Base-by-base conservation (phyloP, 495 filamentous ascomycete species). In the Bacidia rubella region DNA sequence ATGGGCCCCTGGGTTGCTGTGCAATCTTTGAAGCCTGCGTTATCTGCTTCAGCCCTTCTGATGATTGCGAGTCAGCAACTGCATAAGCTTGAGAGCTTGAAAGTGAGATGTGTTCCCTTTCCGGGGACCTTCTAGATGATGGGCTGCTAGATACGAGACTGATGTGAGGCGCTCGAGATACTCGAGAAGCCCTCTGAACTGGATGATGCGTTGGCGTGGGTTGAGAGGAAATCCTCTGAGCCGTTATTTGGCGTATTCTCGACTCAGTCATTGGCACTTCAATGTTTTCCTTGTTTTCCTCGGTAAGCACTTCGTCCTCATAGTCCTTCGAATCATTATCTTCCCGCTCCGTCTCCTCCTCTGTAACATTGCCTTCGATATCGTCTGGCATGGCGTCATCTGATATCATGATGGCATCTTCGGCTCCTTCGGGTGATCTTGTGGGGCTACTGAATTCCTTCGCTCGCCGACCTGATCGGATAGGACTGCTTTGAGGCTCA, bases 341-440 rank as follows among this genome's bases (percentile, higher is more conserved):
- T 38, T 75, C 72, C 50, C 71, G 68, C 44, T 76, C 73, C 0
- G 73, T 76, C 56, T 76, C 73, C 51, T 73, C 74, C 59, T 77
- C 74, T 21, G 70, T 77, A 10, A 57, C 57, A 24, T 59, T 63
- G 1, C 47, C 52, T 12, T 38, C 49, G 12, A 22, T 24, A 20
- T 51, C 64, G 17, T 56, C 58, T 21, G 49, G 43, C 47, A 38
- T 17, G 9, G 19, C 15, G 27, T n/a, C 24, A 49, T 57, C 62
- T 0, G 60, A 61, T 52, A 56, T 58, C 24, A 60, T 27, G 4
- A 56, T 42, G 10, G 54, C 40, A 27, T 62, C 52, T 32, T 39
- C 51, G 11, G 27, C 42, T 35, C 42, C 11, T 26, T 19, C 54
- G 15, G 53, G 44, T 25, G 48, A 42, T 23, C 24, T 35, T 27